Base-by-base conservation (phyloP, 2,329 filamentous ascomycete species). In the Phialophora expanda region DNA sequence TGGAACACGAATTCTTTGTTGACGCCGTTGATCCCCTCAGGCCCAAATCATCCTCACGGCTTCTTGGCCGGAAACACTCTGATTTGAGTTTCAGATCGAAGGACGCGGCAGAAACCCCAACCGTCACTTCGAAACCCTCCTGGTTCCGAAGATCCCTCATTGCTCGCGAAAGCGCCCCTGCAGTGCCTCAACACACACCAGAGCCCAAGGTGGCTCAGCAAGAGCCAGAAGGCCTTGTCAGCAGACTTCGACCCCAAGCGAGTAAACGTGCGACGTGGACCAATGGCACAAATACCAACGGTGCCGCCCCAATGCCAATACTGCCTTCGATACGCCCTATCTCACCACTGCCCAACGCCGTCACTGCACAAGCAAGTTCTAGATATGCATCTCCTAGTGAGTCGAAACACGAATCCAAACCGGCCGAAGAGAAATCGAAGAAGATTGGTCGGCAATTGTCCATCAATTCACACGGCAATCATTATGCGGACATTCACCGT, bases 71-170 rank as follows among this genome's bases (percentile, higher is more conserved):
- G 71, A 98, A 98, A 80, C 90, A 93, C 71, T 97, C 93, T 0
- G 93, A 96, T 71, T 82, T 96, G 62, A 88, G 86, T 74, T 84
- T 84, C 75, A 88, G 89, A 69, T 84, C 84, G 24, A 91, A 89
- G 76, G 90, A 95, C 56, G 82, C 84, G 0, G 78, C 74, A 38
- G 86, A 88, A 61, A 76, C 80, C 14, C 81, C 89, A 55, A 83
- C 81, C 8, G 84, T 90, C 20, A 86, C 89, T 1, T 87, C 91
- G 4, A 97, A 97, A 81, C 91, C 91, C 26, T 98, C 94, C 0
- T 99, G 95, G 95, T 97, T 99, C 80, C 88, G 95, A 71, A 93
- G 96, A 77, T 98, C 95, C 12, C 84, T 99, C 65, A 96, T 97
- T 74, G 90, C 90, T 66, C 88, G 90, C 54, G 89, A 92, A 56